phyloP scores from a whole-genome alignment of 2,329 filamentous ascomycete species.

The Rhexocercosporidium sp. region DNA sequence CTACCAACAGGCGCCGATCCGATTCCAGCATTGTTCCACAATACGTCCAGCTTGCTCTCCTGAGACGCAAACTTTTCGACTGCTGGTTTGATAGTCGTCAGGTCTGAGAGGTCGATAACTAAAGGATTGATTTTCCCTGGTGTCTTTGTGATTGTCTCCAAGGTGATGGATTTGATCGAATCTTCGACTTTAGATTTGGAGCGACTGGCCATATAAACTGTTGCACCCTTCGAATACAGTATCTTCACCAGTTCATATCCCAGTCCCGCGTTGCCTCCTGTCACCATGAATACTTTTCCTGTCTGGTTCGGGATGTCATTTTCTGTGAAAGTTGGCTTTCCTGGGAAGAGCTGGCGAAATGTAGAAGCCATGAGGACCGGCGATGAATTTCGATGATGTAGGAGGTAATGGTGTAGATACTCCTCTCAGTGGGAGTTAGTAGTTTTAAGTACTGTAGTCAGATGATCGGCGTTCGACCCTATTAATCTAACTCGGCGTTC shows the following conservation, averaged over 20 bases:
- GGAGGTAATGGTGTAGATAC: not conserved
- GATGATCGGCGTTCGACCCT: not conserved
- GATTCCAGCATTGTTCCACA: constrained; percentile 47
- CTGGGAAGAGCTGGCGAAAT: constrained; percentile 34
- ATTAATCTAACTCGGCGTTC: not conserved
- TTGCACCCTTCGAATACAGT: constrained; percentile 52
- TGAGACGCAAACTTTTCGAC: constrained; percentile 42
- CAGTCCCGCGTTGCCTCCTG: constrained; percentile 43
- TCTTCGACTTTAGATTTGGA: constrained; percentile 44
- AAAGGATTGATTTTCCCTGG: constrained; percentile 43
- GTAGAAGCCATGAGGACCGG: not conserved
- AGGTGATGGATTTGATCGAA: constrained; percentile 46
- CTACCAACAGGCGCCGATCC: constrained; percentile 42
- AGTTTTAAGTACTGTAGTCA: not conserved
- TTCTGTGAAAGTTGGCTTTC: constrained; percentile 39
- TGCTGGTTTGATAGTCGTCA: constrained; percentile 43
- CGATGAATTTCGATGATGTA: not conserved
- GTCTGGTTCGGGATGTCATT: constrained; percentile 36
- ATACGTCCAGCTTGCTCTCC: constrained; percentile 45
- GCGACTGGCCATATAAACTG: constrained; percentile 54
- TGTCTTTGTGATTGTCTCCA: constrained; percentile 28
- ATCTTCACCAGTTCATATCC: constrained; percentile 45
- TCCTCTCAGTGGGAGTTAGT: not conserved
- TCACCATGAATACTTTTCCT: constrained; percentile 42
- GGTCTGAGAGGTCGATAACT: constrained; percentile 44